phyloP scores from a whole-genome alignment of 192 early-diverging fungal species.

The Fimicolochytrium jonesii region DNA sequence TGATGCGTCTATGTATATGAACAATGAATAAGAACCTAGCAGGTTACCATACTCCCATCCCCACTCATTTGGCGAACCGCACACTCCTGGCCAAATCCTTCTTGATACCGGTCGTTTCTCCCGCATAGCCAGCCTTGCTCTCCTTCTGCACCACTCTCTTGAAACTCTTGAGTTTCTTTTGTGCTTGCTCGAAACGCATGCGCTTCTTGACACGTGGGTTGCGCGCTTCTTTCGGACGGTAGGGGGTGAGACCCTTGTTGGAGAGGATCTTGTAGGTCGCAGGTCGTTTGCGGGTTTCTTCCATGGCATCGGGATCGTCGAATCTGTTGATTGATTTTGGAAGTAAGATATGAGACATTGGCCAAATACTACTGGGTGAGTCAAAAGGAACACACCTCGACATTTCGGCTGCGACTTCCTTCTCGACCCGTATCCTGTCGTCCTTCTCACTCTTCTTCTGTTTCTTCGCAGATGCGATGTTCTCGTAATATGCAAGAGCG shows the following conservation, averaged over 20 bases:
- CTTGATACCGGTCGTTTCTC: constrained; percentile 95
- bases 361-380: too few relatives aligned
- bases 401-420: constrained; percentile 21
- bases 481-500: constrained; percentile 38
- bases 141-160: constrained; percentile 61
- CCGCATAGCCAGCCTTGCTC: constrained; percentile 60
- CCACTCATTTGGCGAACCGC: constrained; percentile 53
- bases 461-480: constrained; percentile 1
- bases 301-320: too few relatives aligned
- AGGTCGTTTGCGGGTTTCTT: constrained; percentile 79
- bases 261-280: constrained; percentile 87
- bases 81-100: constrained; percentile 74
- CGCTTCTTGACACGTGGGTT: constrained; percentile 94
- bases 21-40: too few relatives aligned
- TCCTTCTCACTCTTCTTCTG: constrained; percentile 36
- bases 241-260: constrained; percentile 92
- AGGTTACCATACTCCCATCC: too few relatives aligned
- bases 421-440: constrained; percentile 4
- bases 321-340: too few relatives aligned
- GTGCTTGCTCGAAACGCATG: constrained; percentile 80
- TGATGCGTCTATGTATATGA: too few relatives aligned
- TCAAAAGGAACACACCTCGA: too few relatives aligned
- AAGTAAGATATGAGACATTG: too few relatives aligned
- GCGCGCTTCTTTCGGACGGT: constrained; percentile 86
- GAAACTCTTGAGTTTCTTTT: constrained; percentile 84